Conservation (phyloP, 192 early-diverging fungal genomes). For the Mortierella claussenii region DNA sequence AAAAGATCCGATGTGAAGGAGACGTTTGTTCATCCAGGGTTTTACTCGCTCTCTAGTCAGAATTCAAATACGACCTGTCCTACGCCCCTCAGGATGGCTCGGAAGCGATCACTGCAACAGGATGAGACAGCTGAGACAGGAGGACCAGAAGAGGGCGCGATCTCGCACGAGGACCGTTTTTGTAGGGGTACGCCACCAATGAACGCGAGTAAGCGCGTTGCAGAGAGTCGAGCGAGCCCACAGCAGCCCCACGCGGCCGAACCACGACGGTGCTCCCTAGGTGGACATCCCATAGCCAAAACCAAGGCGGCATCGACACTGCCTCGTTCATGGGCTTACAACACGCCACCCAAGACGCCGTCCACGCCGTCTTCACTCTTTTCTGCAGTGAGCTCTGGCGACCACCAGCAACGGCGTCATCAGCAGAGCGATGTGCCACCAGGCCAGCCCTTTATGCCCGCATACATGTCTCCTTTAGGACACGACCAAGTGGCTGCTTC, state of each 20-base stretch:
- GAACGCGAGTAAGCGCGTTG: too few relatives aligned
- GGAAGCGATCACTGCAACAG: slow-evolving; percentile 28
- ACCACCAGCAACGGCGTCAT: slow-evolving; percentile 11
- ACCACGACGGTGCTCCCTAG: slow-evolving; percentile 4
- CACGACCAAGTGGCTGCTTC: not conserved
- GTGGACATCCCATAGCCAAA: slow-evolving; percentile 3
- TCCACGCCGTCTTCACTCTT: not conserved
- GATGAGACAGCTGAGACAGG: not conserved
- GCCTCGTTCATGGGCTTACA: slow-evolving; percentile 3
- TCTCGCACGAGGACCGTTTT: too few relatives aligned
- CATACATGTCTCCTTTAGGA: not conserved
- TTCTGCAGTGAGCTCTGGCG: not conserved
- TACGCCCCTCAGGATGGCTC: not conserved
- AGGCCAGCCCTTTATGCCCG: slow-evolving; percentile 31
- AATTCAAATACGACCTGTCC: not conserved
- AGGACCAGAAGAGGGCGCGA: too few relatives aligned
- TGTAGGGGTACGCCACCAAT: too few relatives aligned
- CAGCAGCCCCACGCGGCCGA: not conserved
- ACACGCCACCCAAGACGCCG: slow-evolving; percentile 20
- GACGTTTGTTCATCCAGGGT: slow-evolving; percentile 42
- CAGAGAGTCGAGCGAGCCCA: too few relatives aligned
- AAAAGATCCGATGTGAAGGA: slow-evolving; percentile 17
- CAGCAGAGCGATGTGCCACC: slow-evolving; percentile 19
- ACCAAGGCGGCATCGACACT: slow-evolving; percentile 1
- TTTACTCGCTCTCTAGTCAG: slow-evolving; percentile 21